phyloP scores from a whole-genome alignment of 2,329 filamentous ascomycete species.

The Beauveria sp. region DNA sequence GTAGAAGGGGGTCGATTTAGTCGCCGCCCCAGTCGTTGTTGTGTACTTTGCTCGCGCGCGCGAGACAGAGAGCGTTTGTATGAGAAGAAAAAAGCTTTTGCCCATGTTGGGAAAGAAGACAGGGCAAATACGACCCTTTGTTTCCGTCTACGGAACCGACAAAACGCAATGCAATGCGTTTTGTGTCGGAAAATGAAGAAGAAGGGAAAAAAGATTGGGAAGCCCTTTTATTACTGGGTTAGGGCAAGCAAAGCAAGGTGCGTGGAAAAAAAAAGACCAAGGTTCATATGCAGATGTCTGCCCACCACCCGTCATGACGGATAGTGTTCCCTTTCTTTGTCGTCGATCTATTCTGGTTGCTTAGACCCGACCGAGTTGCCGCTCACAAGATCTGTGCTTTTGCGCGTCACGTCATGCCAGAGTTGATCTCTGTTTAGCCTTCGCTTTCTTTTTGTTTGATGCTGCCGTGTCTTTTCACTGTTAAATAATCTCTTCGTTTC shows the following conservation, averaged over 20 bases:
- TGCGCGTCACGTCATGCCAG: background rate
- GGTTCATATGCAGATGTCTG: background rate
- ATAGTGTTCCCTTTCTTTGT: background rate
- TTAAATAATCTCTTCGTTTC: conserved; percentile 11
- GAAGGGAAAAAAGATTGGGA: background rate
- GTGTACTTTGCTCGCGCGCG: too few species aligned
- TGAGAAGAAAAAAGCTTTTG: too few species aligned
- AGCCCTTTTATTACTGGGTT: background rate
- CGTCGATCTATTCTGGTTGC: conserved; percentile 9
- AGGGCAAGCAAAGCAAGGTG: background rate
- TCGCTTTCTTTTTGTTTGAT: background rate
- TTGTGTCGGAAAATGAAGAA: background rate
- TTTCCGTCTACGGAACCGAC: background rate
- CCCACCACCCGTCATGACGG: background rate
- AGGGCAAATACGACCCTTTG: too few species aligned
- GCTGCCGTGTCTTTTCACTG: background rate
- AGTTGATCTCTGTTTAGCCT: conserved; percentile 7
- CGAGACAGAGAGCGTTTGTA: too few species aligned
- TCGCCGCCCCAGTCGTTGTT: too few species aligned
- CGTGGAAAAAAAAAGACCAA: too few species aligned
- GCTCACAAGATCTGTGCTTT: background rate
- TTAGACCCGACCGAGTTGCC: background rate
- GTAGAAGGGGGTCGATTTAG: too few species aligned
- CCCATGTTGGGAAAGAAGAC: too few species aligned
- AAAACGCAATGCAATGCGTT: conserved; percentile 1